Base-by-base conservation (phyloP, 2,329 filamentous ascomycete genomes). In the Colletotrichum theobromicola region DNA sequence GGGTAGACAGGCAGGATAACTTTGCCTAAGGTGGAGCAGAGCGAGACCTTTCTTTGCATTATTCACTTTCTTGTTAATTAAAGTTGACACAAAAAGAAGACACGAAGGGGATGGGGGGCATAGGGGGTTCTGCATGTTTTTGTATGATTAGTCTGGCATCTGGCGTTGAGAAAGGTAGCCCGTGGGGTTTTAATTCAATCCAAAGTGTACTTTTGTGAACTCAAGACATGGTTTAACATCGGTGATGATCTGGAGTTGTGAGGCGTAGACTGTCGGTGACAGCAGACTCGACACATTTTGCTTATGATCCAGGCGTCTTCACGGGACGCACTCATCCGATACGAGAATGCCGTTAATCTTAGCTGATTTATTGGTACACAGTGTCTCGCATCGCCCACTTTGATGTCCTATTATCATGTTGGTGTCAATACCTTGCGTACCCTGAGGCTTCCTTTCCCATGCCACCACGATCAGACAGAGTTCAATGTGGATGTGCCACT, bases 1-100 rank as follows among this genome's bases (percentile, higher is more conserved):
- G 96, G 92, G 96, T 98, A 61, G 97, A 99, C 84, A 90, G 95
- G 80, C 92, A 92, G 77, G 96, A 99, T 87, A 96, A 96, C 83
- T 98, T 99, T 87, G 96, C 95, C 79, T 98, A 90, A 63, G 34
- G 30, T 42, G n/a, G 32, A n/a, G 12, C 10, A n/a, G 42, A 50
- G 42, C 42, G 42, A 50, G 42, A 7, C 0, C 13, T 42, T 50
- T 50, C 10, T 21, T 50, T 50, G 42, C 42, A 50, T 1, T 50
- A 50, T 50, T 50, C n/a, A 50, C 13, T 50, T 50, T 67, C 26
- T 18, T 34, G 30, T 32, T 58, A 21, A 35, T 24, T 42, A 37
- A 34, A 21, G 32, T 35, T 61, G 18, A 34, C 10, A 53, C n/a
- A 61, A 30, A 61, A 8, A 12, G 32, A 61, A 35, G n/a, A 35